A percentile compares a stretch with the other conserved stretches of the same genome.
Conservation (phyloP, 2,329 filamentous ascomycete species). For the Aspergillus thermomutatus region DNA sequence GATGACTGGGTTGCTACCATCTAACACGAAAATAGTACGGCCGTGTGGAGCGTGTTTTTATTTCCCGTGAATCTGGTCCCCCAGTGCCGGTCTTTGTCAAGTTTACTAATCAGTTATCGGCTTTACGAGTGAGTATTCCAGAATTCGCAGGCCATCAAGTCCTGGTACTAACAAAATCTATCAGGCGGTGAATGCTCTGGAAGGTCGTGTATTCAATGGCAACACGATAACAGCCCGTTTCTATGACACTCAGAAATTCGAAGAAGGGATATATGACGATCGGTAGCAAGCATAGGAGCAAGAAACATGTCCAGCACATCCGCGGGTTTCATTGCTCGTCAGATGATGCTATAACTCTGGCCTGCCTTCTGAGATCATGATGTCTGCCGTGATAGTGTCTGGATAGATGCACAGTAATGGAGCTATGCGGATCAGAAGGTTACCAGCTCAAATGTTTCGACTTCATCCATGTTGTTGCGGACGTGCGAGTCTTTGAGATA, state of each 20-base stretch:
- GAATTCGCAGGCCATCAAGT: background rate
- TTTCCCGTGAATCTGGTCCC: constrained; percentile 58
- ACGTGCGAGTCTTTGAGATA: constrained; percentile 2
- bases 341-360: background rate
- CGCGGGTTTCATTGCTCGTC: background rate
- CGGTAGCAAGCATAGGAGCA: constrained; percentile 9
- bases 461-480: constrained; percentile 1
- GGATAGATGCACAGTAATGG: background rate
- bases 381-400: background rate
- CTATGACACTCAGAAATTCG: constrained; percentile 80
- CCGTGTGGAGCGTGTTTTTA: constrained; percentile 73
- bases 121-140: constrained; percentile 66
- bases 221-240: constrained; percentile 80
- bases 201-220: constrained; percentile 84
- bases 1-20: background rate
- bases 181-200: constrained; percentile 82
- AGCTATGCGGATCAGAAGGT: constrained; percentile 12
- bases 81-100: constrained; percentile 79
- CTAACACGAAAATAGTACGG: constrained; percentile 61
- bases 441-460: constrained; percentile 13
- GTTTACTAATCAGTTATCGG: constrained; percentile 82
- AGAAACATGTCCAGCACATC: background rate
- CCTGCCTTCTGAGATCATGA: background rate
- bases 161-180: background rate
- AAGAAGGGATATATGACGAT: constrained; percentile 57